Percentiles rank a stretch among this genome's conserved stretches.
These are phyloP conservation scores for Pythium aristosporum DNA, from an alignment of 352 stramenopile species.

Conservation along the genomic window DNA sequence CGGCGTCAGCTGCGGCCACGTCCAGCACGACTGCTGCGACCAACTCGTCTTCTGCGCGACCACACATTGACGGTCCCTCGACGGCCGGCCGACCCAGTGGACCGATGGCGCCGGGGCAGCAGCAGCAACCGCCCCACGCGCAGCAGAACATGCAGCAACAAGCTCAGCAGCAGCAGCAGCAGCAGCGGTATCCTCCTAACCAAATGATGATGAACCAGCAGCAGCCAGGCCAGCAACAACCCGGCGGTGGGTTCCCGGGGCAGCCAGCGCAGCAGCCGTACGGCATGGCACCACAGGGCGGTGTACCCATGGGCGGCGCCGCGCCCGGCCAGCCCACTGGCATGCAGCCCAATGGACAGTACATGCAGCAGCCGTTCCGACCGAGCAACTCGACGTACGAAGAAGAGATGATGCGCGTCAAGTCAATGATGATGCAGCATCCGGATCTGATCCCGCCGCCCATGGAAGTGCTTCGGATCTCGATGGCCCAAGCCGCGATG, in stretches of 20 bases:
- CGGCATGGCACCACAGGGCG: constrained; percentile 39
- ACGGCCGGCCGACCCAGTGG: constrained; percentile 18
- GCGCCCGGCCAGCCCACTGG: constrained; percentile 27
- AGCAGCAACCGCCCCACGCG: constrained; percentile 8
- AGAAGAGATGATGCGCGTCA: constrained; percentile 84
- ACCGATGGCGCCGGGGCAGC: constrained; percentile 13
- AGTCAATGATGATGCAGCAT: constrained; percentile 89
- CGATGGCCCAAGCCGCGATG: constrained; percentile 73
- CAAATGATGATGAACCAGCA: constrained; percentile 75
- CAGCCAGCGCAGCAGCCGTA: constrained; percentile 35
- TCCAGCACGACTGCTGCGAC: constrained; percentile 24
- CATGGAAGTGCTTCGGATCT: constrained; percentile 86
- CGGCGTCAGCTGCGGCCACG: constrained; percentile 17
- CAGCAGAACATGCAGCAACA: constrained; percentile 41
- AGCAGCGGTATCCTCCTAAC: constrained; percentile 56
- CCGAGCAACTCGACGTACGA: constrained; percentile 72
- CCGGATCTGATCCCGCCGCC: constrained; percentile 83
- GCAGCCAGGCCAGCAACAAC: constrained; percentile 23
- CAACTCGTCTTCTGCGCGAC: constrained; percentile 61
- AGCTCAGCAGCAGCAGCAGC: constrained; percentile 35
- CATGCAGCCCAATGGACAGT: constrained; percentile 45
- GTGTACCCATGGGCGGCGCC: constrained; percentile 23
- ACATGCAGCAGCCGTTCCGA: constrained; percentile 71
- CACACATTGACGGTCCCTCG: constrained; percentile 58
- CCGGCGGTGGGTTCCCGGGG: constrained; percentile 32